Evolutionary conservation across 2,329 filamentous ascomycete genomes (phyloP).

Genomic region (Uncinocarpus reesii): DNA sequence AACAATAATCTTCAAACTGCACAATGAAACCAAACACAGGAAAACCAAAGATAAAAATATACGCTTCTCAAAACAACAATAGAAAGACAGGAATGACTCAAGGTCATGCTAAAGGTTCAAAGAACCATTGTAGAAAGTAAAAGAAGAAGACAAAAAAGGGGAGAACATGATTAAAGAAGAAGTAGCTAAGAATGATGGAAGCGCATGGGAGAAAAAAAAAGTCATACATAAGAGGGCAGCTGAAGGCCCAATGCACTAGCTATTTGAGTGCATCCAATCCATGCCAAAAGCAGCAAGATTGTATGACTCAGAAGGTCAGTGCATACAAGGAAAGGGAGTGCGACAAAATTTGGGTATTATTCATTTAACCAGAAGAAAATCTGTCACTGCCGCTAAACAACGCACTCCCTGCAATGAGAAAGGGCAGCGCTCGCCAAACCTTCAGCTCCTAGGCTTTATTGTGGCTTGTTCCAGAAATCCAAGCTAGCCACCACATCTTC

Average conservation of each 20-base stretch:
- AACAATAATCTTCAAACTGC: not conserved
- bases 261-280: not conserved
- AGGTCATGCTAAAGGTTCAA: not conserved
- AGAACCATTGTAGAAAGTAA: no score
- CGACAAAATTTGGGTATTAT: conserved; percentile 5
- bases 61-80: not conserved
- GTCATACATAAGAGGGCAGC: not conserved
- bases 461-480: conserved; percentile 76
- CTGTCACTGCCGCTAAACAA: not conserved
- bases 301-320: not conserved
- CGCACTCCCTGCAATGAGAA: not conserved
- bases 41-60: not conserved
- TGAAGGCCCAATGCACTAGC: not conserved
- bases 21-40: not conserved
- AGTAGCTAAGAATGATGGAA: not conserved
- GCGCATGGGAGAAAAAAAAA: not conserved
- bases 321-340: not conserved
- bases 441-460: conserved; percentile 9
- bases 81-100: not conserved
- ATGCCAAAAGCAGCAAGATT: not conserved
- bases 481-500: conserved; percentile 89
- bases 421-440: not conserved
- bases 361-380: not conserved
- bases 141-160: not conserved
- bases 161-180: not conserved